These are phyloP conservation scores for Quercus robur DNA, from an alignment of 306 rosid species.

Conservation along the genomic window DNA sequence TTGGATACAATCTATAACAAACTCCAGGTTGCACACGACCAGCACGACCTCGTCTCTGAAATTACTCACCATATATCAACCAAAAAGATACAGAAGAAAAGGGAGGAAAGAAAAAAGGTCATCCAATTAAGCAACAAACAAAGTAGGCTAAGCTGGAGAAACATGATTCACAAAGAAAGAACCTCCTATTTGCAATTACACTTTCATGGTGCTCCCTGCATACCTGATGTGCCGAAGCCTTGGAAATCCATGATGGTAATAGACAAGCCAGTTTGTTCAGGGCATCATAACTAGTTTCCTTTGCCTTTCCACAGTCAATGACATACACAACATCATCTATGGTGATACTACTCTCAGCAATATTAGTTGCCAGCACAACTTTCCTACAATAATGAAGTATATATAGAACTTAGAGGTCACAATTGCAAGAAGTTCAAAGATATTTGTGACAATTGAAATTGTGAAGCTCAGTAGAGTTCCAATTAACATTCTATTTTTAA, in stretches of 20 bases:
- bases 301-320: constrained; percentile 97
- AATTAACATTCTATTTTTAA: background rate
- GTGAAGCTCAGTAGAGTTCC: background rate
- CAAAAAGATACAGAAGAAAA: background rate
- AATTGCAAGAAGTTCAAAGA: constrained; percentile 8
- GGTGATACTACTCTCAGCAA: constrained; percentile 99
- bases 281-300: constrained; percentile 98
- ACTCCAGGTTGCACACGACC: constrained; percentile 98
- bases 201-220: constrained; percentile 18
- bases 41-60: constrained; percentile 98
- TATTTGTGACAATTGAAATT: background rate
- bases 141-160: background rate
- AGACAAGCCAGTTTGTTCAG: constrained; percentile 91
- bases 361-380: constrained; percentile 94
- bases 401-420: constrained; percentile 19
- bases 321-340: constrained; percentile 94
- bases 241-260: constrained; percentile 94
- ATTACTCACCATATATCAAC: constrained; percentile 24
- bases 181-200: background rate
- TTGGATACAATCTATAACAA: constrained; percentile 86
- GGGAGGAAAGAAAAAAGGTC: background rate
- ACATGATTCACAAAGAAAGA: constrained; percentile 16
- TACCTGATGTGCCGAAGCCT: constrained; percentile 99
- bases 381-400: constrained; percentile 51
- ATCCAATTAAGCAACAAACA: background rate